Conservation (phyloP, 139 green algal species). For the Zygnema circumcarinatum region DNA sequence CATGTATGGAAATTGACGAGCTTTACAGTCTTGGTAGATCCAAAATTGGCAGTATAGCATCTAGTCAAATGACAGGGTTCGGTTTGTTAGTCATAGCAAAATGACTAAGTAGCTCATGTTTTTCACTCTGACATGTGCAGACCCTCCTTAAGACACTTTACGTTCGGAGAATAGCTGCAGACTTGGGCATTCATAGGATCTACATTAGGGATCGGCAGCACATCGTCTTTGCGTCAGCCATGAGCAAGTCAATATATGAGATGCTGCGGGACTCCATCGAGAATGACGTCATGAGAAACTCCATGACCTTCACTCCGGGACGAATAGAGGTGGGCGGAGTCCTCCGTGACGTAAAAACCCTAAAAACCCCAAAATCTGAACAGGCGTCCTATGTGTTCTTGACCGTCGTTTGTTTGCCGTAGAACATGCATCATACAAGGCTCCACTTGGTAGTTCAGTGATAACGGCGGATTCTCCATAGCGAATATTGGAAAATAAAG, state of each 20-base stretch:
- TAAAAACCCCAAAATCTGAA: neutral
- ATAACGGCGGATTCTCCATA: neutral
- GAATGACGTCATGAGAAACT: neutral
- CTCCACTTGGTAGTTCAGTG: neutral
- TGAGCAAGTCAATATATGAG: conserved; percentile 40
- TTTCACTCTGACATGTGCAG: no score
- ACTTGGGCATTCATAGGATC: conserved; percentile 44
- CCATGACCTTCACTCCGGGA: conserved; percentile 25
- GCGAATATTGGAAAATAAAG: neutral
- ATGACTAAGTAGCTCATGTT: no score
- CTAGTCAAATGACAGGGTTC: no score
- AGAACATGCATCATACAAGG: neutral
- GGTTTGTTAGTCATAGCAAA: no score
- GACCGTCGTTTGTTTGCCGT: neutral
- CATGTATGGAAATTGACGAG: no score
- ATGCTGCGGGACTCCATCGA: conserved; percentile 45
- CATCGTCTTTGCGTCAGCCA: conserved; percentile 31
- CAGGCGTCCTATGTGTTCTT: neutral
- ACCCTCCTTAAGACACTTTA: conserved; percentile 41
- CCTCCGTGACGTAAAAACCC: no score
- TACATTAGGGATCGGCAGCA: neutral
- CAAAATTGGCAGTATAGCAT: no score
- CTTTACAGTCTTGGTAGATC: no score
- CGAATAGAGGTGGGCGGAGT: conserved; percentile 42
- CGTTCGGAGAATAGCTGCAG: conserved; percentile 35